Evolutionary conservation across 345 rosid species (phyloP).

Genomic region (Odontarrhena argentea): DNA sequence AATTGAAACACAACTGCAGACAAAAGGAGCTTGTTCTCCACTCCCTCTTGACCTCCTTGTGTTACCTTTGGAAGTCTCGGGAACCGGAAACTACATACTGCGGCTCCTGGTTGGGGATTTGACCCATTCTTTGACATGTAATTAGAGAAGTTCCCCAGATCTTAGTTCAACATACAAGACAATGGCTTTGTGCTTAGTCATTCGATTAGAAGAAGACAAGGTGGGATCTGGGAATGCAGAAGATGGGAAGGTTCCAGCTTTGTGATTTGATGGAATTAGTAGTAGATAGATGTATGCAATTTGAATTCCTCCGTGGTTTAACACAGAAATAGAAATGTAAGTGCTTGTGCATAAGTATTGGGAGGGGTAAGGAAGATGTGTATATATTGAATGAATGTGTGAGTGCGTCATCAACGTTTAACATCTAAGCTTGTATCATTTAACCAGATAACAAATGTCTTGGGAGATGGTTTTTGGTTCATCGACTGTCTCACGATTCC

Average conservation of each 20-base stretch:
- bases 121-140: conserved; percentile 10
- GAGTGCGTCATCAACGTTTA: conserved; percentile 17
- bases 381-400: conserved; percentile 34
- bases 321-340: conserved; percentile 30
- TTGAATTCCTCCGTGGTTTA: conserved; percentile 29
- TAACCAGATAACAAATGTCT: no score
- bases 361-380: conserved; percentile 17
- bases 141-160: conserved; percentile 13
- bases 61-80: conserved; percentile 11
- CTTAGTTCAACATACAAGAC: conserved; percentile 29
- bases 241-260: conserved; percentile 20
- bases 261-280: conserved; percentile 32
- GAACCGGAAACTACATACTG: conserved; percentile 21
- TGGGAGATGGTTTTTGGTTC: no score
- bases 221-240: conserved; percentile 12
- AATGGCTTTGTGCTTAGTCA: conserved; percentile 22
- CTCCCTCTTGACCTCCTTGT: conserved; percentile 23
- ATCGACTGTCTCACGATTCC: no score
- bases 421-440: not conserved
- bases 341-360: conserved; percentile 32
- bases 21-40: conserved; percentile 23
- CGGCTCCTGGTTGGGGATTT: conserved; percentile 11
- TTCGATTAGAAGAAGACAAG: conserved; percentile 34
- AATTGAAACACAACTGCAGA: conserved; percentile 22
- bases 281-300: conserved; percentile 29